These are phyloP conservation scores for Notholithocarpus densiflorus DNA, from an alignment of 306 rosid species.

Conservation along the genomic window DNA sequence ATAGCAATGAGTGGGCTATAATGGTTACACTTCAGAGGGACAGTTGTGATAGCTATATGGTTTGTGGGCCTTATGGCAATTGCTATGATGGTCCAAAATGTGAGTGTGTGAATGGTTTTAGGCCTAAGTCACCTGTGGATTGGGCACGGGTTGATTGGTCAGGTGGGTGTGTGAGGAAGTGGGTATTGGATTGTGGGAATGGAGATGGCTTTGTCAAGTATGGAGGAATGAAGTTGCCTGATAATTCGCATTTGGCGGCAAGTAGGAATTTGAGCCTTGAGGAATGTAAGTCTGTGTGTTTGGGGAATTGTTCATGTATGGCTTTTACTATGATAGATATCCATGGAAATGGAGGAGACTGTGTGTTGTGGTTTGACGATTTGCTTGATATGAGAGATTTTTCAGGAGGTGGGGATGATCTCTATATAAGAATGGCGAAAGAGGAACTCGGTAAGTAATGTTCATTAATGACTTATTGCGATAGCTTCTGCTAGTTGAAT, in stretches of 20 bases:
- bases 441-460: constrained; percentile 10
- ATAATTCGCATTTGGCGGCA: constrained; percentile 3
- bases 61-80: constrained; percentile 21
- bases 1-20: neutral
- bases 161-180: constrained; percentile 21
- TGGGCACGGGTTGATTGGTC: constrained; percentile 18
- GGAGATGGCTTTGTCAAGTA: constrained; percentile 29
- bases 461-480: neutral
- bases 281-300: constrained; percentile 19
- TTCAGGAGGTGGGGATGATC: neutral
- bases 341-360: constrained; percentile 25
- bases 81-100: constrained; percentile 15
- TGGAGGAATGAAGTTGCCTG: constrained; percentile 18
- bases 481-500: neutral
- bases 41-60: constrained; percentile 19
- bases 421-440: constrained; percentile 21
- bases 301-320: constrained; percentile 24
- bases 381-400: constrained; percentile 24
- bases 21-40: neutral
- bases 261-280: constrained; percentile 1
- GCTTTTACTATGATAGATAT: constrained; percentile 9
- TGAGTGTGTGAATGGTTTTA: constrained; percentile 19
- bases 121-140: constrained; percentile 23
- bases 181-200: constrained; percentile 15
- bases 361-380: constrained; percentile 26